A percentile compares a stretch with the other conserved stretches of the same genome.
Conservation (phyloP, 2,329 filamentous ascomycete species). For the Blastomyces gilchristii region DNA sequence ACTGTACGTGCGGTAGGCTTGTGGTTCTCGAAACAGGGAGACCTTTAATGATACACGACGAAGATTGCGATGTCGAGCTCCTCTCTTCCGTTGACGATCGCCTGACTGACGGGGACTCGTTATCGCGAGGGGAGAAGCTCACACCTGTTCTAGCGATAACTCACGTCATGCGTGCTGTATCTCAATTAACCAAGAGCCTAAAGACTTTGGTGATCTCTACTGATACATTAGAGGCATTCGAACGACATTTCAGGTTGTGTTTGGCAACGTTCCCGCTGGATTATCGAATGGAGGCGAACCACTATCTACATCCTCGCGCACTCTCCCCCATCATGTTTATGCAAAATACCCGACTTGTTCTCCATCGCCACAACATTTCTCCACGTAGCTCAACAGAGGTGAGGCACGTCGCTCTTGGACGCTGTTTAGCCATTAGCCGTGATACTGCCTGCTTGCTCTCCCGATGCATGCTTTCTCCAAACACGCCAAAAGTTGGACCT, state of each 20-base stretch:
- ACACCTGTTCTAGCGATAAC: constrained; percentile 69
- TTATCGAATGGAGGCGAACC: constrained; percentile 57
- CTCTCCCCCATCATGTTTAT: constrained; percentile 68
- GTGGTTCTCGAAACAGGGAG: constrained; percentile 70
- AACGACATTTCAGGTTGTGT: constrained; percentile 68
- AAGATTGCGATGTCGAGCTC: constrained; percentile 74
- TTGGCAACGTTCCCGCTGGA: constrained; percentile 63
- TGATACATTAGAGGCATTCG: constrained; percentile 63
- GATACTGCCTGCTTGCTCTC: constrained; percentile 71
- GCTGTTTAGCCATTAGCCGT: constrained; percentile 61
- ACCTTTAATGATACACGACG: constrained; percentile 73
- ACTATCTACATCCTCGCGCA: constrained; percentile 61
- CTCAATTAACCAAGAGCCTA: constrained; percentile 60
- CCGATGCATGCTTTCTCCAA: constrained; percentile 47
- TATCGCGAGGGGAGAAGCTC: constrained; percentile 42
- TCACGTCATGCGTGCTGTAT: constrained; percentile 68
- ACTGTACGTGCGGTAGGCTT: constrained; percentile 39
- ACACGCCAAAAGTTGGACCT: constrained; percentile 19
- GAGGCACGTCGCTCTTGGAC: constrained; percentile 61
- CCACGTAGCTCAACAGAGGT: constrained; percentile 57
- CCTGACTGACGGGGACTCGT: constrained; percentile 40
- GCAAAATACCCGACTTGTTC: constrained; percentile 69
- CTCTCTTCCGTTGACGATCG: constrained; percentile 75
- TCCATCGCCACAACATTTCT: constrained; percentile 81
- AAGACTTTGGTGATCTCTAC: constrained; percentile 56